Evolutionary conservation across 2,329 filamentous ascomycete species (phyloP), one percentile per base, ranked within the genome.

Genomic region (Colletotrichum brevisporum): DNA sequence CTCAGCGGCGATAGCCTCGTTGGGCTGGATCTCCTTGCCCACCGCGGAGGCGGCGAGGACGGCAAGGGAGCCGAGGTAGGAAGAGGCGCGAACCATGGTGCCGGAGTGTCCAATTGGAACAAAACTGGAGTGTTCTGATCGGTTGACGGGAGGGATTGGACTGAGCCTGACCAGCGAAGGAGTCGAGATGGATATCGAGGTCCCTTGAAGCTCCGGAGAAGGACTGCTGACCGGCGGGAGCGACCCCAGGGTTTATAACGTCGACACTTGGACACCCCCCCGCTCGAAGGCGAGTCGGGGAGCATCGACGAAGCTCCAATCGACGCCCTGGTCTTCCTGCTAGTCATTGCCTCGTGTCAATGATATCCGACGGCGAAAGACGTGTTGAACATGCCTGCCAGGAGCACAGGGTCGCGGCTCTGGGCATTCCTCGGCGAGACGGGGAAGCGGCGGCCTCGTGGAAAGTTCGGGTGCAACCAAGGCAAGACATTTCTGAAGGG

Each of bases 41-140:
- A 71, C 15, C n/a, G 70, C 67, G 57, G 70, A 67, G 31, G 67
- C 60, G 54, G 70, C 70, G n/a, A 71, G 67, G n/a, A 70, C 54
- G 70, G 70, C 70, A 15, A 71, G 47, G 45, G 67, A 67, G 47
- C 67, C 70, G 27, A 71, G 53, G 58, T 70, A 70, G 10, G 62
- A 59, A 15, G 69, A 58, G 41, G 67, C 58, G 55, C 67, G 70
- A 18, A 71, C 70, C 70, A 71, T 71, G 36, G n/a, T 69, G 60
- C 2, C 31, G 50, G 31, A 39, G 26, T 41, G 50, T 60, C 55
- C 66, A 66, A 56, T 55, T 26, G 41, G 66, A 66, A 69, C 41
- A 60, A 47, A 43, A 31, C 15, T 9, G 4, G 2, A 1, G n/a
- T 24, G 5, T 36, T 41, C 59, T 39, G 48, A 24, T 24, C 31